Evolutionary conservation across 116 monocot genomes (phyloP).

Genomic region (Zostera marina): DNA sequence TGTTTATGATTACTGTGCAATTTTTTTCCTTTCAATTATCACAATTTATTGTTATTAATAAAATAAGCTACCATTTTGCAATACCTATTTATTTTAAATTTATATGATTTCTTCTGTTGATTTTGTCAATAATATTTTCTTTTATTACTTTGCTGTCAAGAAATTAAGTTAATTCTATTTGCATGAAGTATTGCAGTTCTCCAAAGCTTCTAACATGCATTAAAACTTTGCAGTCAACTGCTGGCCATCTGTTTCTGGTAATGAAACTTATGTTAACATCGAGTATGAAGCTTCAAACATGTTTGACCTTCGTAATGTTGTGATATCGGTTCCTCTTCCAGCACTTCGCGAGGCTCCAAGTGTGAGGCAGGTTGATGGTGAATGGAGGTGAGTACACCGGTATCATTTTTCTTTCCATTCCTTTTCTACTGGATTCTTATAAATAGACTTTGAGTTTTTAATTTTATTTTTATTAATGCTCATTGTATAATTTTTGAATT

Average conservation of each 20-base stretch:
- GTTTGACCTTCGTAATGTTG: slow-evolving; percentile 87
- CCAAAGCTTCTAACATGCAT: not conserved
- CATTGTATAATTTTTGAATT: no score
- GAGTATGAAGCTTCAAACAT: slow-evolving; percentile 80
- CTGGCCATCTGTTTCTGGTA: slow-evolving; percentile 93
- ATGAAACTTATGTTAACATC: slow-evolving; percentile 89
- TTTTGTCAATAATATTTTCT: no score
- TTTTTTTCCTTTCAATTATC: no score
- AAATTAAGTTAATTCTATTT: not conserved
- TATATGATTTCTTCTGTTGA: no score
- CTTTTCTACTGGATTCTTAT: not conserved
- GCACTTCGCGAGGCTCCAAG: slow-evolving; percentile 69
- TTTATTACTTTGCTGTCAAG: no score
- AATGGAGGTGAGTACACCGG: slow-evolving; percentile 56
- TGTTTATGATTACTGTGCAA: not conserved
- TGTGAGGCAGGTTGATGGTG: slow-evolving; percentile 88
- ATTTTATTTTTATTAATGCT: no score
- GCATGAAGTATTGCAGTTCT: not conserved
- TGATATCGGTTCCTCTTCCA: slow-evolving; percentile 78
- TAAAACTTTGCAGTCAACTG: slow-evolving; percentile 55
- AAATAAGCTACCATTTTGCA: no score
- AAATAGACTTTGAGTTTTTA: not conserved
- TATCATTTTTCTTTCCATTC: not conserved
- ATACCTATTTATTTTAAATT: no score
- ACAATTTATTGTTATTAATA: no score